phyloP scores from a whole-genome alignment of 352 stramenopile species.

The Phytophthora tentaculata region DNA sequence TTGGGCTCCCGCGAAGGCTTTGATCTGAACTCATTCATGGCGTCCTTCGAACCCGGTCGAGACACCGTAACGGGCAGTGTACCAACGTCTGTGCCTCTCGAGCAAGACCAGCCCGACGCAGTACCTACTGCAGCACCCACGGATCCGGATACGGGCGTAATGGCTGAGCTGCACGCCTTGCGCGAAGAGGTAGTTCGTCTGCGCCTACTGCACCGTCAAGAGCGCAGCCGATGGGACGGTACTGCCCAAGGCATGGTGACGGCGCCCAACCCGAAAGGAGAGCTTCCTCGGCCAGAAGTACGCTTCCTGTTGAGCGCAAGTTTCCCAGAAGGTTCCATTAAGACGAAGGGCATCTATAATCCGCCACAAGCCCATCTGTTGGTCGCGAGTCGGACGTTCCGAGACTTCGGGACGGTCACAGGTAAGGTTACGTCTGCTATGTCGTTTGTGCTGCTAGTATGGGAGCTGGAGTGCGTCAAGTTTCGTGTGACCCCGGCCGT shows the following conservation, averaged over 20 bases:
- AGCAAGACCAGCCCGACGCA: no score
- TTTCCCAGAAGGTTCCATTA: no score
- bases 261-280: no score
- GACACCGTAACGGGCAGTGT: neutral
- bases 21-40: neutral
- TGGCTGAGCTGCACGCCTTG: no score
- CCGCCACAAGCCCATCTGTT: slow-evolving; percentile 2
- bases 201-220: neutral
- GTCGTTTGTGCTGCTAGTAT: slow-evolving; percentile 19
- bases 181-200: neutral
- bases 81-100: no score
- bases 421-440: slow-evolving; percentile 21
- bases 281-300: no score
- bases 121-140: neutral
- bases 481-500: slow-evolving; percentile 8
- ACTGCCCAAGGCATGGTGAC: no score
- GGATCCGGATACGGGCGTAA: neutral
- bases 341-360: no score
- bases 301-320: no score
- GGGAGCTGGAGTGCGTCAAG: slow-evolving; percentile 8
- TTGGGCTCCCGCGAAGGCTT: neutral
- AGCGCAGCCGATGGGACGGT: slow-evolving; percentile 1
- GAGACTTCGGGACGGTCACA: neutral
- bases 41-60: neutral
- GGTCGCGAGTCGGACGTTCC: slow-evolving; percentile 11